A percentile compares a stretch with the other conserved stretches of the same genome.
Evolutionary conservation across 2,329 filamentous ascomycete genomes (phyloP).

Genomic region (Leptodontidium sp.): DNA sequence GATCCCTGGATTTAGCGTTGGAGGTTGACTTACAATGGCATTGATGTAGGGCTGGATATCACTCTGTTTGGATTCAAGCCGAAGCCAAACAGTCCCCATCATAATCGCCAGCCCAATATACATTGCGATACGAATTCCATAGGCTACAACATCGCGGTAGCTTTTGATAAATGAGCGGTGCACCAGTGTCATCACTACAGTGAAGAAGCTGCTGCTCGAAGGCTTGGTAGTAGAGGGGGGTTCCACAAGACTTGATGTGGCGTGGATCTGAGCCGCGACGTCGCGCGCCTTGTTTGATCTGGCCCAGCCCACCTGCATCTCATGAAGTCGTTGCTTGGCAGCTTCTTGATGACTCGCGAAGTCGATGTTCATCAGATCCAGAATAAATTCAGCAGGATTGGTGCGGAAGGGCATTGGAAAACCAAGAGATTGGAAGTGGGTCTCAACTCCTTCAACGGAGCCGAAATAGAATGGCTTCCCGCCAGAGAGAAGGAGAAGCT

Average conservation of each 20-base stretch:
- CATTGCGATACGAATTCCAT: slow-evolving; percentile 84
- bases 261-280: slow-evolving; percentile 44
- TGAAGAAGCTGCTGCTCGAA: slow-evolving; percentile 42
- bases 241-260: slow-evolving; percentile 27
- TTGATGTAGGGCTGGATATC: slow-evolving; percentile 86
- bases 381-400: slow-evolving; percentile 82
- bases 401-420: slow-evolving; percentile 71
- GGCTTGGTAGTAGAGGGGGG: slow-evolving; percentile 37
- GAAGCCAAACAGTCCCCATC: slow-evolving; percentile 89
- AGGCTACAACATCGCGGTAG: slow-evolving; percentile 84
- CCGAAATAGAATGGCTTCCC: slow-evolving; percentile 81
- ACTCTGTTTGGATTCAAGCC: slow-evolving; percentile 71
- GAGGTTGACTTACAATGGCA: slow-evolving; percentile 63
- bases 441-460: slow-evolving; percentile 60
- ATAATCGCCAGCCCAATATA: slow-evolving; percentile 81
- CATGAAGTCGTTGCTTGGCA: slow-evolving; percentile 57
- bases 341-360: slow-evolving; percentile 63
- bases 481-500: slow-evolving; percentile 74
- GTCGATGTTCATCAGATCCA: slow-evolving; percentile 82
- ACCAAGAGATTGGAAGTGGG: slow-evolving; percentile 70
- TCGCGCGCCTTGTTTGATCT: slow-evolving; percentile 53
- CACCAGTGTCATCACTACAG: slow-evolving; percentile 69
- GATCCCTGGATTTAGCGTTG: too few relatives aligned
- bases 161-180: slow-evolving; percentile 85
- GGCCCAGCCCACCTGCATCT: slow-evolving; percentile 64